Evolutionary conservation across 1,139 yeast genomes (phyloP), one percentile per base, ranked within the genome.

Genomic region (Casaregolazyma suthepensis): DNA sequence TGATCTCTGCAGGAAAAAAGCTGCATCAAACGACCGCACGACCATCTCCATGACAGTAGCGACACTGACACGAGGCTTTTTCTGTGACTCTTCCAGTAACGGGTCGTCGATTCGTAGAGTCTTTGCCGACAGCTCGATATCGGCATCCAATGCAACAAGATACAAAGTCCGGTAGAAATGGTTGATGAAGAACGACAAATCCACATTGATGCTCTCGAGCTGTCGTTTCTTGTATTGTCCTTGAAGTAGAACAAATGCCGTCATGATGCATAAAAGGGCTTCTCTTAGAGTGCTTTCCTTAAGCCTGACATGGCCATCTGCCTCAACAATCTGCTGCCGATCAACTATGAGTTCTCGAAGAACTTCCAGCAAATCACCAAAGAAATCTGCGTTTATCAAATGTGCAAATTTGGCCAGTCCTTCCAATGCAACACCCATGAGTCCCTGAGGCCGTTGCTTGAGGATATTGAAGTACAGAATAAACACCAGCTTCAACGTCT

Each of bases 281-380:
- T 89, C 91, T 61, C 96, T 80, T 31, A 76, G 75, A 45, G 73
- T 61, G n/a, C 78, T 66, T 52, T 62, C 66, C 49, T 69, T 65
- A 52, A 73, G 69, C 43, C 47, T 38, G 17, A 26, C 37, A 42
- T 29, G 17, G 15, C 52, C 52, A 35, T 49, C 22, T 9, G 76
- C 74, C n/a, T 77, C 72, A 35, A 55, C 51, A 43, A 58, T 57
- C 52, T 63, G 59, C 48, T 65, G 69, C 3, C 73, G 61, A 58
- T 81, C 85, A 19, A 70, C 64, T 70, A 87, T 80, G 29, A 87
- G 78, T 69, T 93, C 98, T 62, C 94, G 77, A 65, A 93, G 77
- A 2, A 90, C 96, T 67, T 87, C 95, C 50, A 93, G 75, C 69
- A 93, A 83, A 68, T 93, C 99, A 29, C 98, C 98, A 61, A 93